phyloP scores from a whole-genome alignment of 2,329 filamentous ascomycete genomes.

The Fusarium hostae region DNA sequence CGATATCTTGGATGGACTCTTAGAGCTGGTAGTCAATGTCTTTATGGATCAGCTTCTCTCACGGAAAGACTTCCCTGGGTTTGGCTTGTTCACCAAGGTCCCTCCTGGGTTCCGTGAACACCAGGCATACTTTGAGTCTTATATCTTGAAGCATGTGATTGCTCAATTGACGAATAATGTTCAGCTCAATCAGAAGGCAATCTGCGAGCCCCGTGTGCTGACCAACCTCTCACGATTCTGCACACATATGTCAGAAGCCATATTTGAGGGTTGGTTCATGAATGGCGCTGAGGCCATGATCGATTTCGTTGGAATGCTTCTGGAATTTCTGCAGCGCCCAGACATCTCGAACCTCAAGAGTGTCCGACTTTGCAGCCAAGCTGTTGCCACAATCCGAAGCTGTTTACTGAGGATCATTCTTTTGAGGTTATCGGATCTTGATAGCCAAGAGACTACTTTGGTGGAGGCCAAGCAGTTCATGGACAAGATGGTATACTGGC shows the following conservation, averaged over 20 bases:
- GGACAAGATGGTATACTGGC: conserved; percentile 93
- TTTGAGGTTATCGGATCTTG: conserved; percentile 84
- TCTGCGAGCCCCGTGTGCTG: conserved; percentile 84
- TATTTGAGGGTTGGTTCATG: conserved; percentile 97
- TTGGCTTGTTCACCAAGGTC: conserved; percentile 85
- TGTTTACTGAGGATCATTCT: conserved; percentile 84
- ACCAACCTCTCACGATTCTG: conserved; percentile 88
- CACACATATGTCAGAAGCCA: conserved; percentile 84
- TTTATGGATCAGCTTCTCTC: conserved; percentile 87
- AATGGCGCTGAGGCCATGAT: conserved; percentile 85
- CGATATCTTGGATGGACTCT: conserved; percentile 77
- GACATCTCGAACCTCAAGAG: conserved; percentile 85
- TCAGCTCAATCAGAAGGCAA: conserved; percentile 74
- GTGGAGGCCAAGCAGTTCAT: conserved; percentile 77
- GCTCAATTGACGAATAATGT: conserved; percentile 76
- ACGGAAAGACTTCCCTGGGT: conserved; percentile 90
- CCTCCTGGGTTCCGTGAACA: conserved; percentile 95
- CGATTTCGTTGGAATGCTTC: conserved; percentile 84
- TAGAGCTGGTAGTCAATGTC: conserved; percentile 81
- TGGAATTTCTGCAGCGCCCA: conserved; percentile 90
- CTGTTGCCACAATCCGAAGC: conserved; percentile 78
- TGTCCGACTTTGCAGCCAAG: conserved; percentile 90
- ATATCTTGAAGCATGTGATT: conserved; percentile 80
- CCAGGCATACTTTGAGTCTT: conserved; percentile 94
- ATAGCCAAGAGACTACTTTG: conserved; percentile 70